These are phyloP conservation scores for Wilcoxina mikolae DNA, from an alignment of 495 filamentous ascomycete species.

Conservation along the genomic window DNA sequence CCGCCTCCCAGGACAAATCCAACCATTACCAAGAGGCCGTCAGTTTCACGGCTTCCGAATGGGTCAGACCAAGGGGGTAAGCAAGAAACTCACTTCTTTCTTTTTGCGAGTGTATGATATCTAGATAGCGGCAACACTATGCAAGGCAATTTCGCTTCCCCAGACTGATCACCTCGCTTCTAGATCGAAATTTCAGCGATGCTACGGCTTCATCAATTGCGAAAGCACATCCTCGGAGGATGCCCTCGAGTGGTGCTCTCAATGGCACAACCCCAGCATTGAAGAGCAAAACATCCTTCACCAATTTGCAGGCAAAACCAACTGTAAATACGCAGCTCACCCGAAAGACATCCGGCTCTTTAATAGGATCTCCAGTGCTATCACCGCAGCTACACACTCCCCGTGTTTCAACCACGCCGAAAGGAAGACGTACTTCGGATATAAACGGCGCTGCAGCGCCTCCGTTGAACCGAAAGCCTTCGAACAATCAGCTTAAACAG, in stretches of 20 bases:
- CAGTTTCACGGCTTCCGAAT: constrained; percentile 16
- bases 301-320: neutral
- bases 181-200: neutral
- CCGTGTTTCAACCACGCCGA: constrained; percentile 15
- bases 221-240: neutral
- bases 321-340: neutral
- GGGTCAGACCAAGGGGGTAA: neutral
- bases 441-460: constrained; percentile 17
- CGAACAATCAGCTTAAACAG: constrained; percentile 16
- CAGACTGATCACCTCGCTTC: neutral
- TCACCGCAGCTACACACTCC: neutral
- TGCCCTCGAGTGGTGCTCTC: neutral
- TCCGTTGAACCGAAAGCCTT: constrained; percentile 15
- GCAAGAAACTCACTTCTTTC: neutral
- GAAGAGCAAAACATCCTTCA: neutral
- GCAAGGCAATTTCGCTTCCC: neutral
- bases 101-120: neutral
- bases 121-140: neutral
- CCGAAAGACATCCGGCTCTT: neutral
- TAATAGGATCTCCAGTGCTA: neutral
- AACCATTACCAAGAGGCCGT: constrained; percentile 12
- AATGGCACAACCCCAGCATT: neutral
- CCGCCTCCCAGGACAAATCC: neutral
- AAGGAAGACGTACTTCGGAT: constrained; percentile 16
- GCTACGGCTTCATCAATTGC: constrained; percentile 1